Evolutionary conservation across 257 asterid genomes (phyloP).

Genomic region (Gentiana dahurica): DNA sequence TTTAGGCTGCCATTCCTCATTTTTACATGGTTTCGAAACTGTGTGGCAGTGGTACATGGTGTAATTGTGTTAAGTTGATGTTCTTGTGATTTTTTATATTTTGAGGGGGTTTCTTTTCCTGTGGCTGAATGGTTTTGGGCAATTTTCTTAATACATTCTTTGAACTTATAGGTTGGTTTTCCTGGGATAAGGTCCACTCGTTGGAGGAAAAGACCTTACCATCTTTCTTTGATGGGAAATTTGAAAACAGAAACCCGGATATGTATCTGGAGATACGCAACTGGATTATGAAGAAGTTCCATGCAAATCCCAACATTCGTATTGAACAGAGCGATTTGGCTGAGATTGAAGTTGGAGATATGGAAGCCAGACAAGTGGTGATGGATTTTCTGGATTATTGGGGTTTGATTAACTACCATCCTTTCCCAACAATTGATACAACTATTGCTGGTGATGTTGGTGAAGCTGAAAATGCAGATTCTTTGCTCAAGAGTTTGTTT

Average conservation of each 20-base stretch:
- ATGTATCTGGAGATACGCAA: slow-evolving; percentile 79
- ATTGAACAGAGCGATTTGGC: slow-evolving; percentile 66
- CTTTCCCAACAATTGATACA: slow-evolving; percentile 53
- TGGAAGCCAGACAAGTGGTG: slow-evolving; percentile 80
- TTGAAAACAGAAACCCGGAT: slow-evolving; percentile 59
- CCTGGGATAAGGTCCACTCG: slow-evolving; percentile 74
- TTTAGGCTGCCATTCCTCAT: no score
- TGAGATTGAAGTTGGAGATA: slow-evolving; percentile 64
- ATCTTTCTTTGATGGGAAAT: slow-evolving; percentile 79
- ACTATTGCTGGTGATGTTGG: slow-evolving; percentile 33
- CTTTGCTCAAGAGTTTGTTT: slow-evolving; percentile 57
- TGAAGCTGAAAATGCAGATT: slow-evolving; percentile 29
- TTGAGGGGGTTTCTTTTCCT: neutral
- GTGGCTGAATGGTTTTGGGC: neutral
- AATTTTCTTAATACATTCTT: slow-evolving; percentile 8
- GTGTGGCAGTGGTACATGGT: neutral
- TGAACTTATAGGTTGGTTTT: slow-evolving; percentile 78
- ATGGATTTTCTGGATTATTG: slow-evolving; percentile 96
- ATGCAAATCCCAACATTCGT: slow-evolving; percentile 39
- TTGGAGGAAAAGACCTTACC: slow-evolving; percentile 78
- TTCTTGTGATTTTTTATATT: neutral
- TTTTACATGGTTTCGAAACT: no score
- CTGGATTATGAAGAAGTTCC: slow-evolving; percentile 80
- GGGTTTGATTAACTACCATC: slow-evolving; percentile 96
- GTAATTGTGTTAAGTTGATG: neutral